These are phyloP conservation scores for Pleurotus pulmonarius DNA, from an alignment of 768 basidiomycete genomes.

Conservation along the genomic window DNA sequence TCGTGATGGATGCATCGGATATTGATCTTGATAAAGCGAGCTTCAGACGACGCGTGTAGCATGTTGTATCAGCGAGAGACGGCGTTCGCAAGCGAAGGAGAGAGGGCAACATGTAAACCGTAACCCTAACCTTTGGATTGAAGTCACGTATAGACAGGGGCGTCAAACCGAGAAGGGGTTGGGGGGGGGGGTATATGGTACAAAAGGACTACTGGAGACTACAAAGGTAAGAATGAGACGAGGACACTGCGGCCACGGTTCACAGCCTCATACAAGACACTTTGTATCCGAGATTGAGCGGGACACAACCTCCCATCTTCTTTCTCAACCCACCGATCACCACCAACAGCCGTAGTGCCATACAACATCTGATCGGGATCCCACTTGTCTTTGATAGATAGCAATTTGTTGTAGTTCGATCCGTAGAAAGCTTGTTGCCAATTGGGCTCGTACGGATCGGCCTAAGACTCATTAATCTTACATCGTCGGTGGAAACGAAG, in stretches of 20 bases:
- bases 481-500: neutral
- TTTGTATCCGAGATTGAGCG: neutral
- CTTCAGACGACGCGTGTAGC: neutral
- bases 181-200: neutral
- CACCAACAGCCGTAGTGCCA: slow-evolving; percentile 6
- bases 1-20: slow-evolving; percentile 1
- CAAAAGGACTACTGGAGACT: neutral
- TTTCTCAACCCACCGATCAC: slow-evolving; percentile 9
- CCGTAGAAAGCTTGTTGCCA: slow-evolving; percentile 9
- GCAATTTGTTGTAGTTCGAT: slow-evolving; percentile 1
- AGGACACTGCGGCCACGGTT: neutral
- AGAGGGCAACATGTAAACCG: neutral
- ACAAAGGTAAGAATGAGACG: neutral
- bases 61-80: neutral
- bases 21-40: neutral
- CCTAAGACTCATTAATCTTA: neutral
- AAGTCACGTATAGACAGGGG: neutral
- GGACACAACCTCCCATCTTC: neutral
- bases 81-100: neutral
- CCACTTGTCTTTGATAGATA: slow-evolving; percentile 5
- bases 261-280: neutral
- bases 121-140: neutral
- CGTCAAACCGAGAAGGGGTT: neutral
- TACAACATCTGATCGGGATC: slow-evolving; percentile 8
- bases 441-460: slow-evolving; percentile 8